A percentile compares a stretch with the other conserved stretches of the same genome.
These are phyloP conservation scores for Triticum aestivum DNA, from an alignment of 176 grass and related monocot species.

Conservation along the genomic window IWGSC_CS_RefSeq_v2.1 NC_057809.1:445875845-445876344, in stretches of 20 bases:
- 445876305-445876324: neutral
- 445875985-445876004: neutral
- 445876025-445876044: neutral
- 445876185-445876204: neutral
- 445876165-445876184: neutral
- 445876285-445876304: neutral
- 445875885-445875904: neutral
- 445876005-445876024: slow-evolving; percentile 13
- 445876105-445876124: neutral
- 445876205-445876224: neutral
- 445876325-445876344: neutral
- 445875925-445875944: neutral
- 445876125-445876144: neutral
- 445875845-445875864: slow-evolving; percentile 29
- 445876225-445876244: neutral
- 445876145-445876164: neutral
- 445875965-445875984: neutral
- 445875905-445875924: neutral
- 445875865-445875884: neutral
- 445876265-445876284: neutral
- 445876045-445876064: neutral
- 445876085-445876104: neutral
- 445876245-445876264: neutral
- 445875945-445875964: neutral
- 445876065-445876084: neutral